A percentile compares a stretch with the other conserved stretches of the same genome.
Evolutionary conservation across 2,329 filamentous ascomycete genomes (phyloP).

Genomic region (Sclerotinia trifoliorum): DNA sequence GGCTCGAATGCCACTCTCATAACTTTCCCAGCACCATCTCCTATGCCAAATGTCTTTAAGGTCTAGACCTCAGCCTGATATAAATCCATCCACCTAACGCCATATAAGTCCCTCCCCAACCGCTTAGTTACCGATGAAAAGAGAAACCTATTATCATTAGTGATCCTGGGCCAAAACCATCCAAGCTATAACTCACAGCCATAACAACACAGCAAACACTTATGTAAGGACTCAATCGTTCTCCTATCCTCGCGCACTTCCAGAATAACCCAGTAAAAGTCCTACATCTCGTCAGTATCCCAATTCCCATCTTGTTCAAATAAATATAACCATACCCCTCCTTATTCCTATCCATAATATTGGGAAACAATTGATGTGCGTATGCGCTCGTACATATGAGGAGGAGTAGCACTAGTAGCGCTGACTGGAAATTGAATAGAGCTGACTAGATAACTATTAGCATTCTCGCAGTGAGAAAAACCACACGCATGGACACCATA

Average conservation of each 20-base stretch:
- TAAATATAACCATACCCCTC: conserved; percentile 63
- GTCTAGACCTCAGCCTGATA: conserved; percentile 13
- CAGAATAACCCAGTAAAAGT: conserved; percentile 71
- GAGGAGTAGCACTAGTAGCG: conserved; percentile 89
- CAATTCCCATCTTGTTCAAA: neutral
- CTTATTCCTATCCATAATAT: conserved; percentile 90
- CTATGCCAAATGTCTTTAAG: neutral
- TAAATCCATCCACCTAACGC: conserved; percentile 27
- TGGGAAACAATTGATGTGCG: conserved; percentile 83
- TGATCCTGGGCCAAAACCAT: neutral
- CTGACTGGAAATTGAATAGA: conserved; percentile 98
- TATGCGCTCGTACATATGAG: conserved; percentile 96
- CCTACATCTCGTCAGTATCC: conserved; percentile 29
- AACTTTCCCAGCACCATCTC: neutral
- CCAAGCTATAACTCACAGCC: conserved; percentile 65
- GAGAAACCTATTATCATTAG: conserved; percentile 36
- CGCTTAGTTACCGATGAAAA: conserved; percentile 39
- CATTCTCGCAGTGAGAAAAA: neutral
- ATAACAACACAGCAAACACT: conserved; percentile 90
- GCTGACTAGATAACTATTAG: conserved; percentile 64
- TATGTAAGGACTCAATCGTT: conserved; percentile 91
- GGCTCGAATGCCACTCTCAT: neutral
- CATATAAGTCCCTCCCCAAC: conserved; percentile 25
- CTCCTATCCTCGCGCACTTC: conserved; percentile 91
- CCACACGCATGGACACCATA: no score